Evolutionary conservation across 2,329 filamentous ascomycete genomes (phyloP).

Genomic region (Fusarium veterinarium): DNA sequence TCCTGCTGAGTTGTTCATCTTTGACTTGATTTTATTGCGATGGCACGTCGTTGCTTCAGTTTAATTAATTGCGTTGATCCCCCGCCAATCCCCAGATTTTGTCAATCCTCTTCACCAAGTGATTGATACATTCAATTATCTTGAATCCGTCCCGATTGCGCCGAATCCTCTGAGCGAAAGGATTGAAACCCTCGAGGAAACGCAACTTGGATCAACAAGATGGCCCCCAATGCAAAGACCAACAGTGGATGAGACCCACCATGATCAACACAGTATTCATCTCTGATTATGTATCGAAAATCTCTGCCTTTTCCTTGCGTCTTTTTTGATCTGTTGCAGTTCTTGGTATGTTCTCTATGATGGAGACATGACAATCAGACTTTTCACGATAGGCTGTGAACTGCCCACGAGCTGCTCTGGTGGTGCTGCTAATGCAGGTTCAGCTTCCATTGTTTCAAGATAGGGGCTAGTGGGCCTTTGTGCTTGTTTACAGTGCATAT

Average conservation of each 20-base stretch:
- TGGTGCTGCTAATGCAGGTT: constrained; percentile 37
- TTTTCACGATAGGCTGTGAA: constrained; percentile 34
- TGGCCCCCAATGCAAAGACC: not conserved
- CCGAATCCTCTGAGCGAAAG: not conserved
- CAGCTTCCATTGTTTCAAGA: constrained; percentile 36
- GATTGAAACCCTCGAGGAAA: not conserved
- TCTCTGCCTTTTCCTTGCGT: constrained; percentile 22
- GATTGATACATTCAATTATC: not conserved
- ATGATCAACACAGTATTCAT: not conserved
- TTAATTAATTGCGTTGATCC: not conserved
- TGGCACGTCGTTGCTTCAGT: not conserved
- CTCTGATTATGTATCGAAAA: not conserved
- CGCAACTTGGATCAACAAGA: not conserved
- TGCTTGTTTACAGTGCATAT: not conserved
- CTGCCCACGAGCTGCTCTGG: constrained; percentile 30
- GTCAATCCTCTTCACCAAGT: constrained; percentile 2
- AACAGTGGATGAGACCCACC: not conserved
- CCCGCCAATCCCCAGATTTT: not conserved
- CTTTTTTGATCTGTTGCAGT: constrained; percentile 9
- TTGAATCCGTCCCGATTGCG: not conserved
- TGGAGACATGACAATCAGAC: constrained; percentile 18
- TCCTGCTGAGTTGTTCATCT: not conserved
- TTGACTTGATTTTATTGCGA: not conserved
- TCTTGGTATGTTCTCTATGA: constrained; percentile 13
- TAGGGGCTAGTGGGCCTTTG: constrained; percentile 13